These are phyloP conservation scores for Acanthamoeba triangularis DNA, from an alignment of 208 protist species.

Conservation along the genomic window DNA sequence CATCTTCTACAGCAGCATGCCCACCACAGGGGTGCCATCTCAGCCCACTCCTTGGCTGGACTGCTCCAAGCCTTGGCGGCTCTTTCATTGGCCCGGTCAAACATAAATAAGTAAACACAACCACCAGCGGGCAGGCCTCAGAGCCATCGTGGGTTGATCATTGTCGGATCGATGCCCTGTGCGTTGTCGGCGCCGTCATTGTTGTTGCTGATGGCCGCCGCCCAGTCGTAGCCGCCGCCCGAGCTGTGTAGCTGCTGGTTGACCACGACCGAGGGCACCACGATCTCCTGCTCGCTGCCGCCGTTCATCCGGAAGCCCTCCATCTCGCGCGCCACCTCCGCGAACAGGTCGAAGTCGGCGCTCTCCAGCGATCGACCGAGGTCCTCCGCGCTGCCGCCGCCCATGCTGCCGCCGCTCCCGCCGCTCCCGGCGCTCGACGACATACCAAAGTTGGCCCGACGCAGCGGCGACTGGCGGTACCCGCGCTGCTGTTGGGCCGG, in stretches of 20 bases:
- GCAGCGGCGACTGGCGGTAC: neutral
- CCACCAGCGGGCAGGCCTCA: too few relatives aligned
- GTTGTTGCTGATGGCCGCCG: neutral
- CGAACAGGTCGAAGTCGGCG: conserved; percentile 6
- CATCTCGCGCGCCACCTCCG: conserved; percentile 43
- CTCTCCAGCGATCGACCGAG: conserved; percentile 20
- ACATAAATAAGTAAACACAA: too few relatives aligned
- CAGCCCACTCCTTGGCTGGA: too few relatives aligned
- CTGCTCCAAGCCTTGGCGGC: too few relatives aligned
- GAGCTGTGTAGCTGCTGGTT: neutral
- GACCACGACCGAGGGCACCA: neutral
- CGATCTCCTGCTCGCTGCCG: neutral
- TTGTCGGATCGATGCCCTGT: neutral
- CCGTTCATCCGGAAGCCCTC: conserved; percentile 9
- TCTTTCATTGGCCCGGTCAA: too few relatives aligned
- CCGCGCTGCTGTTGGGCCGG: neutral
- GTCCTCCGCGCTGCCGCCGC: neutral
- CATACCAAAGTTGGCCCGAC: neutral
- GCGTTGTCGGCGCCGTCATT: neutral
- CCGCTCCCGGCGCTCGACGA: neutral
- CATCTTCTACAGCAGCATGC: too few relatives aligned
- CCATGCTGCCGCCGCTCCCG: neutral
- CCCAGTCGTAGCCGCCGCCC: neutral
- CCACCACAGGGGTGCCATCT: too few relatives aligned
- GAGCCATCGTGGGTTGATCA: neutral